Conservation (phyloP, 2,329 filamentous ascomycete genomes). For the Pyrenochaeta sp. region DNA sequence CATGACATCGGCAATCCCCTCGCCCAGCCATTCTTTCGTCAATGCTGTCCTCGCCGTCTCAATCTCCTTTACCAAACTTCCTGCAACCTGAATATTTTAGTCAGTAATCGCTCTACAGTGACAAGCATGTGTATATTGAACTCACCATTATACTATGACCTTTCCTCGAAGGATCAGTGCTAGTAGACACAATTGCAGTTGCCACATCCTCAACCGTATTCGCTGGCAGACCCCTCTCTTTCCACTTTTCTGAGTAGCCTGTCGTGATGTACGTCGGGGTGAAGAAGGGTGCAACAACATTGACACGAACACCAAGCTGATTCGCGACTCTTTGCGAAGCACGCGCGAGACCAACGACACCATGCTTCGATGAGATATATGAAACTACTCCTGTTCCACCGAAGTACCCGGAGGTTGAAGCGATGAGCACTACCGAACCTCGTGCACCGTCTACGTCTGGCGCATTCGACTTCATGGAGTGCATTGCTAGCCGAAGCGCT, state of each 20-base stretch:
- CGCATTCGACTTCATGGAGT: slow-evolving; percentile 45
- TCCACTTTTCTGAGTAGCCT: slow-evolving; percentile 51
- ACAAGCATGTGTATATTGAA: slow-evolving; percentile 8
- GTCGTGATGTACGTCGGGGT: slow-evolving; percentile 57
- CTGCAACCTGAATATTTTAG: slow-evolving; percentile 33
- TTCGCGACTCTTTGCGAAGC: slow-evolving; percentile 48
- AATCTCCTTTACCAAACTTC: slow-evolving; percentile 39
- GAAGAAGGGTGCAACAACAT: slow-evolving; percentile 59
- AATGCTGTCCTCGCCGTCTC: slow-evolving; percentile 36
- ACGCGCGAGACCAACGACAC: slow-evolving; percentile 52
- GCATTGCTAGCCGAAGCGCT: slow-evolving; percentile 40
- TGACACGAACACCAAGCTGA: slow-evolving; percentile 51
- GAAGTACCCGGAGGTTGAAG: slow-evolving; percentile 56
- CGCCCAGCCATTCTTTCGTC: slow-evolving; percentile 43
- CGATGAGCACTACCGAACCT: slow-evolving; percentile 53
- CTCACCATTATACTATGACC: slow-evolving; percentile 45
- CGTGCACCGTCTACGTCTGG: slow-evolving; percentile 30
- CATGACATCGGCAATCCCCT: slow-evolving; percentile 45
- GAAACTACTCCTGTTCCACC: slow-evolving; percentile 54
- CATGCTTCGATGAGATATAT: slow-evolving; percentile 57
- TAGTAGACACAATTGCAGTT: slow-evolving; percentile 51
- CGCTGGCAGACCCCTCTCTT: slow-evolving; percentile 49
- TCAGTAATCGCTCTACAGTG: not conserved
- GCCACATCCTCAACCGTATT: slow-evolving; percentile 57
- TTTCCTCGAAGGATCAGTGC: slow-evolving; percentile 38